Conservation (phyloP, 805 yeast genomes). For the Kodamaea nitidulidarum region DNA sequence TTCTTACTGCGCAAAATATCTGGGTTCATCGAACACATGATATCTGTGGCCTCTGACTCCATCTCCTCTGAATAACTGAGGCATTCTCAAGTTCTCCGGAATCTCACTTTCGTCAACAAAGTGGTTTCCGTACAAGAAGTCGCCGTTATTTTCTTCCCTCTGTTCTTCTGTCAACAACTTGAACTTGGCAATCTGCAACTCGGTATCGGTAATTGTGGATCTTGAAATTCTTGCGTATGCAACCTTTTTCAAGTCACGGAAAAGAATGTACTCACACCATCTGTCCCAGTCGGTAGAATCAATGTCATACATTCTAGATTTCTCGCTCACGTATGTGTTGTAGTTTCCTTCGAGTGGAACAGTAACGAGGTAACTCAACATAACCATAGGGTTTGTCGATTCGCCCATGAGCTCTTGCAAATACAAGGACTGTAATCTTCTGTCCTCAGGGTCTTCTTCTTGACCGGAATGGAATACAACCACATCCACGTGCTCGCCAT, state of each 20-base stretch:
- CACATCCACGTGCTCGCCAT: constrained; percentile 82
- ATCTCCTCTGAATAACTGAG: constrained; percentile 73
- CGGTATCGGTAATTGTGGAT: constrained; percentile 94
- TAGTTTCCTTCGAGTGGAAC: constrained; percentile 86
- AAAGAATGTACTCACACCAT: constrained; percentile 96
- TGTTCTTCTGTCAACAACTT: constrained; percentile 46
- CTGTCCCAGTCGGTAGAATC: constrained; percentile 93
- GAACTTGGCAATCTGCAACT: constrained; percentile 92
- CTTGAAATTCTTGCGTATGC: constrained; percentile 94
- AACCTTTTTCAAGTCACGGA: constrained; percentile 77
- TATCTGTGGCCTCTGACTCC: constrained; percentile 92
- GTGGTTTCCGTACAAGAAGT: constrained; percentile 50
- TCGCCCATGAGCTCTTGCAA: constrained; percentile 78
- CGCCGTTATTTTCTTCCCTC: constrained; percentile 26
- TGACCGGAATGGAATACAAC: constrained; percentile 98
- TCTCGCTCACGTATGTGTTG: constrained; percentile 81
- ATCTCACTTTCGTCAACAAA: constrained; percentile 55
- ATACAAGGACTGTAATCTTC: constrained; percentile 77
- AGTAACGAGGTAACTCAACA: constrained; percentile 88
- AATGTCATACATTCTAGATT: constrained; percentile 86
- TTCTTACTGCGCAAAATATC: constrained; percentile 52
- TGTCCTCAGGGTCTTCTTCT: constrained; percentile 94
- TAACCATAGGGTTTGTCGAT: constrained; percentile 75
- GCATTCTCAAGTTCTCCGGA: constrained; percentile 66
- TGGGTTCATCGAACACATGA: constrained; percentile 93